phyloP scores from a whole-genome alignment of 768 basidiomycete genomes.

The Lyophyllum shimeji region DNA sequence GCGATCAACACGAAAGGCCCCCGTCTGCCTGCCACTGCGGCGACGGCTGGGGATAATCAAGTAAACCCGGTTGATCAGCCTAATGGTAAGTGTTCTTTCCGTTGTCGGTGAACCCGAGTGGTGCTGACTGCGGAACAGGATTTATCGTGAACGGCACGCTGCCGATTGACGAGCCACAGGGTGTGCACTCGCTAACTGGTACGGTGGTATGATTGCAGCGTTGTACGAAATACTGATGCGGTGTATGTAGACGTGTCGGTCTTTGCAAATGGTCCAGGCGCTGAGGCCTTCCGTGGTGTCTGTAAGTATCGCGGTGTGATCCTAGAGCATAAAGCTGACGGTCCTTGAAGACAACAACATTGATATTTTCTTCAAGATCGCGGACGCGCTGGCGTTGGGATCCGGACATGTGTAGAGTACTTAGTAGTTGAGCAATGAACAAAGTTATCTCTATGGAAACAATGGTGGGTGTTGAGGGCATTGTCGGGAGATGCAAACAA shows the following conservation, averaged over 20 bases:
- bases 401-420: constrained; percentile 3
- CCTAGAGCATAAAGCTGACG: neutral
- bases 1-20: constrained; percentile 33
- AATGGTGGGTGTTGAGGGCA: no score
- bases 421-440: neutral
- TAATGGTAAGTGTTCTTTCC: constrained; percentile 21
- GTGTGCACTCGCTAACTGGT: constrained; percentile 42
- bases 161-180: constrained; percentile 31
- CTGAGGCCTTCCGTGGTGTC: constrained; percentile 40
- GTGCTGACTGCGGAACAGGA: constrained; percentile 17
- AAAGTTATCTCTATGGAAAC: neutral
- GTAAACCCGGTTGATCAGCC: constrained; percentile 37
- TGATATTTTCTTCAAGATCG: constrained; percentile 29
- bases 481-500: constrained; percentile 20
- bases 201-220: neutral
- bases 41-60: constrained; percentile 20
- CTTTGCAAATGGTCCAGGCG: constrained; percentile 42
- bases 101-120: neutral
- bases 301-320: constrained; percentile 28
- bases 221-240: neutral
- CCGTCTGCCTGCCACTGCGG: constrained; percentile 33
- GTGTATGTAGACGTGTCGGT: constrained; percentile 38
- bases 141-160: constrained; percentile 39
- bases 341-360: constrained; percentile 37
- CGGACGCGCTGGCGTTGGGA: constrained; percentile 18